Conservation (phyloP, 2,329 filamentous ascomycete species). For the Calycina marina region DNA sequence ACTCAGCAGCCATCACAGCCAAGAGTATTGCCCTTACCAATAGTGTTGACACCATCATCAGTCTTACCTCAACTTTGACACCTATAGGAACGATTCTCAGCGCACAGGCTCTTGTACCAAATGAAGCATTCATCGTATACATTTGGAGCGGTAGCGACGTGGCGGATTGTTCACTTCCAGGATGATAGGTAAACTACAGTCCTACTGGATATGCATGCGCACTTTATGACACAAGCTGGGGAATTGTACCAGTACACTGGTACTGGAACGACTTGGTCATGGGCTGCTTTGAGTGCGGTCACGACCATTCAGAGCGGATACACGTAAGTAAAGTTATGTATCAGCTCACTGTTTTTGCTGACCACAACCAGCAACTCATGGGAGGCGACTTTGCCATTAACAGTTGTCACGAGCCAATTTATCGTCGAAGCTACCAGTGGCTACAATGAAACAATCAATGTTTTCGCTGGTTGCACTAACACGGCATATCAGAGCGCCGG, state of each 20-base stretch:
- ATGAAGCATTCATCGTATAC: background rate
- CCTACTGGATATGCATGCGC: background rate
- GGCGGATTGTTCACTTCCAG: background rate
- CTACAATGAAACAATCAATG: too few species aligned
- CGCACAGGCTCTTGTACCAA: slow-evolving; percentile 2
- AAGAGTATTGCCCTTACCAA: background rate
- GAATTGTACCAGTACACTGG: background rate
- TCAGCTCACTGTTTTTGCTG: too few species aligned
- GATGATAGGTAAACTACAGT: background rate
- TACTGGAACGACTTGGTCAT: too few species aligned
- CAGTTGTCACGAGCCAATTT: too few species aligned
- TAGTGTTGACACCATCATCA: background rate
- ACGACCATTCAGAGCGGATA: background rate
- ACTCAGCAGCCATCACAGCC: too few species aligned
- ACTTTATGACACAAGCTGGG: background rate
- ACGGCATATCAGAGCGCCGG: too few species aligned
- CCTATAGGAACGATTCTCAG: background rate
- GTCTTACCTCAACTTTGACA: background rate
- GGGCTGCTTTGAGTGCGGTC: background rate
- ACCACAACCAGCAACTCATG: too few species aligned
- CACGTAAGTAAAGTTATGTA: too few species aligned
- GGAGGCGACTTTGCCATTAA: too few species aligned
- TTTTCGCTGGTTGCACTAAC: too few species aligned
- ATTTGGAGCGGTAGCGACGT: background rate
- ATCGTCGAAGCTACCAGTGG: too few species aligned